phyloP scores from a whole-genome alignment of 2,329 filamentous ascomycete species.

The Aspergillus sp. region DNA sequence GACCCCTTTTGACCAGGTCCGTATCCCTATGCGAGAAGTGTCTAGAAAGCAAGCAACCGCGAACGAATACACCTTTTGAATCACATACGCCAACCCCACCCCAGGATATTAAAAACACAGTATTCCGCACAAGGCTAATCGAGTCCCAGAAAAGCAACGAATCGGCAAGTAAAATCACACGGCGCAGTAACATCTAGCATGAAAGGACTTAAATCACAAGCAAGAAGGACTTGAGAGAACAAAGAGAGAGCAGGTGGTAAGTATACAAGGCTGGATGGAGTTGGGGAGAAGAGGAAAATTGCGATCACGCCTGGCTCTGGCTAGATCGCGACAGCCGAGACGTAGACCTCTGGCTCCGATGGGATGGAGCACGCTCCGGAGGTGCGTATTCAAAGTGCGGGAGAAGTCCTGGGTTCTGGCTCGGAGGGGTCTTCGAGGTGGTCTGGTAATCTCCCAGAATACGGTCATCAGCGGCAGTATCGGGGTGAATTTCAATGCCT shows the following conservation, averaged over 20 bases:
- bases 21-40: background rate
- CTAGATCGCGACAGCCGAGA: constrained; percentile 42
- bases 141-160: background rate
- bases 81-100: background rate
- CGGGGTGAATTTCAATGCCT: constrained; percentile 52
- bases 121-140: background rate
- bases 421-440: constrained; percentile 44
- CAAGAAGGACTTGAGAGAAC: background rate
- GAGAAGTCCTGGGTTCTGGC: constrained; percentile 49
- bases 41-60: constrained; percentile 1
- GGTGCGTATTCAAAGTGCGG: constrained; percentile 49
- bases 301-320: constrained; percentile 27
- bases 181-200: background rate
- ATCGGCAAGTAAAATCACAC: background rate
- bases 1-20: constrained; percentile 1
- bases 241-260: background rate
- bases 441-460: constrained; percentile 42
- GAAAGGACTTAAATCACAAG: background rate
- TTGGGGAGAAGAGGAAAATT: too few relatives aligned
- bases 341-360: constrained; percentile 38
- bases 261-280: background rate
- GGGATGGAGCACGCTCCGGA: constrained; percentile 35
- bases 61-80: background rate
- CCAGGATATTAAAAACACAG: constrained; percentile 2
- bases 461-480: constrained; percentile 49